Evolutionary conservation across 2,329 filamentous ascomycete species (phyloP).

Genomic region (Ophiobolus disseminans): DNA sequence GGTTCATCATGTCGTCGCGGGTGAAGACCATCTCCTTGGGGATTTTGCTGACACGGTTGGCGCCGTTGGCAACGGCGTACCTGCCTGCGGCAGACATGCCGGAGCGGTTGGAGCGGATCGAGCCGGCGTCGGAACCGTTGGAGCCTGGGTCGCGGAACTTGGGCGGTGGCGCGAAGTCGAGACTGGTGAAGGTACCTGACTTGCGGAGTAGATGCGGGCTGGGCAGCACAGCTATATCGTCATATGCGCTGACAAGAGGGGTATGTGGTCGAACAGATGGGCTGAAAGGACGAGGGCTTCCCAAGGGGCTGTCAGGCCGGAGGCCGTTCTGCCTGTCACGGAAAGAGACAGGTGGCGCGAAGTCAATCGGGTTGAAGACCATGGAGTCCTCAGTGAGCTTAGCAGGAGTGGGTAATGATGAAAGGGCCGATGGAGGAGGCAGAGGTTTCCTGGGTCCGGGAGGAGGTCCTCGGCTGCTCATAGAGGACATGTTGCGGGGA

Average conservation of each 20-base stretch:
- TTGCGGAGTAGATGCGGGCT: slow-evolving; percentile 83
- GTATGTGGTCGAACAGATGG: slow-evolving; percentile 75
- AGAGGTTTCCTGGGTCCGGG: slow-evolving; percentile 61
- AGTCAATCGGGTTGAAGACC: slow-evolving; percentile 78
- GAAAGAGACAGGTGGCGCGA: slow-evolving; percentile 74
- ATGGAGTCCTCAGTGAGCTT: slow-evolving; percentile 80
- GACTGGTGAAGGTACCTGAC: slow-evolving; percentile 76
- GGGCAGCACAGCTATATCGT: slow-evolving; percentile 83
- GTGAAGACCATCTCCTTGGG: slow-evolving; percentile 84
- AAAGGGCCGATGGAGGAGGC: slow-evolving; percentile 76
- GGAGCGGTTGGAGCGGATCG: slow-evolving; percentile 72
- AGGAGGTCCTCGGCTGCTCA: slow-evolving; percentile 45
- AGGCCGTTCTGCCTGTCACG: slow-evolving; percentile 72
- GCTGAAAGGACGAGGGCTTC: slow-evolving; percentile 71
- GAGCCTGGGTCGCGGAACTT: slow-evolving; percentile 65
- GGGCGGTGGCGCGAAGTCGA: slow-evolving; percentile 82
- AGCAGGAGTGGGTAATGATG: slow-evolving; percentile 81
- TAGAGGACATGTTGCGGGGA: slow-evolving; percentile 51
- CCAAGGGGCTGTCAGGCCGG: slow-evolving; percentile 65
- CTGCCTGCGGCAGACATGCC: slow-evolving; percentile 75
- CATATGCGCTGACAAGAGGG: slow-evolving; percentile 83
- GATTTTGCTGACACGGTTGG: slow-evolving; percentile 84
- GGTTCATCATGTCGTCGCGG: slow-evolving; percentile 67
- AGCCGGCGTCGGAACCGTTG: slow-evolving; percentile 54
- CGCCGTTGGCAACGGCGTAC: slow-evolving; percentile 78